Evolutionary conservation across 2,329 filamentous ascomycete genomes (phyloP), one percentile per base, ranked within the genome.

Genomic region (Calonectria montana): DNA sequence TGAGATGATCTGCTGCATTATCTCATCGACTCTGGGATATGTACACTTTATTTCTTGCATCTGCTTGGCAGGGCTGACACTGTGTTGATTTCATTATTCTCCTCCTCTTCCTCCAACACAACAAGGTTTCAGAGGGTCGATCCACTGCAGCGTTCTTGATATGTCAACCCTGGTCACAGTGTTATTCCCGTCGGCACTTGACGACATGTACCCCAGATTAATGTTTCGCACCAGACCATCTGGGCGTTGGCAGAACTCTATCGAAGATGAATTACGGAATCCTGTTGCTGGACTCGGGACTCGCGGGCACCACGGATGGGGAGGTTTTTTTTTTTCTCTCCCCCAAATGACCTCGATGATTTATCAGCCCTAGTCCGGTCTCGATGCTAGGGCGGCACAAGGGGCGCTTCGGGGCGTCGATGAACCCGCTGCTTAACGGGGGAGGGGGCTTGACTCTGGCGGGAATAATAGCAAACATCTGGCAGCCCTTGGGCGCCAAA

Each of bases 131-230:
- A 72, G 63, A 82, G 83, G 15, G 80, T 70, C 23, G 79, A 45
- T 62, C 57, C 57, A 62, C 1, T 81, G 80, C 27, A 76, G 69
- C 81, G 83, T 74, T 84, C 79, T 68, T 85, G 85, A 3, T 80
- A 82, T 12, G 81, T 81, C 3, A 80, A 81, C 57, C 57, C 57
- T 10, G 25, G 57, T 62, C 57, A 18, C 57, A 4, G 18, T 62
- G 37, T 62, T 62, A 62, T 62, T 62, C 57, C 57, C 57, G 57
- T 45, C 57, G 57, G 65, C 35, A 53, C 13, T 35, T 53, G 37
- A 53, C 31, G 31, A 59, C 21, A 59, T 59, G 18, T 39, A 59
- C 53, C 53, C 53, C 53, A 7, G 53, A 59, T 16, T 23, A 37
- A 27, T n/a, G 18, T 35, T 37, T 23, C 16, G 27, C 15, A 39